Percentiles rank a stretch among this genome's conserved stretches.
phyloP scores from a whole-genome alignment of 1,284 basidiomycete genomes.

The Sporisorium reilianum region DNA sequence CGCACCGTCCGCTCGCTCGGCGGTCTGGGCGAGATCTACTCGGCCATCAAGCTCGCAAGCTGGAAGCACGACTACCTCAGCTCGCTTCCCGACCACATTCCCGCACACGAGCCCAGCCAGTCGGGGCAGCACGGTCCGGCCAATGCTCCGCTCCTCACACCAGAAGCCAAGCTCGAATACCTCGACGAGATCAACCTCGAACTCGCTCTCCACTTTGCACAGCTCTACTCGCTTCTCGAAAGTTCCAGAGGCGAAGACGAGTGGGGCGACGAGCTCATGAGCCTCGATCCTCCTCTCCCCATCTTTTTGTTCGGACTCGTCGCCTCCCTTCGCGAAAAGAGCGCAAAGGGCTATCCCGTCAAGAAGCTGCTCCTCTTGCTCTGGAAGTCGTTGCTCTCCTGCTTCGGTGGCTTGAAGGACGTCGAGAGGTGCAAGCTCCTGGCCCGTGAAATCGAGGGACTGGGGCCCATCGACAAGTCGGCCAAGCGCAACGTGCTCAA shows the following conservation, averaged over 20 bases:
- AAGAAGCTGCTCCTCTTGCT: constrained; percentile 85
- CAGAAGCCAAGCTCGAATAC: constrained; percentile 64
- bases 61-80: constrained; percentile 80
- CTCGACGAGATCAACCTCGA: constrained; percentile 68
- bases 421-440: constrained; percentile 84
- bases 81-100: constrained; percentile 64
- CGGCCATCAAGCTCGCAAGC: constrained; percentile 89
- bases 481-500: constrained; percentile 51
- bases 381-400: constrained; percentile 94
- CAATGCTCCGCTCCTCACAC: constrained; percentile 59
- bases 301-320: constrained; percentile 91
- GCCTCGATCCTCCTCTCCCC: constrained; percentile 91
- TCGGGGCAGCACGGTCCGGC: constrained; percentile 40
- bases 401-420: constrained; percentile 91
- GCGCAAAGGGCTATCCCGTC: constrained; percentile 79
- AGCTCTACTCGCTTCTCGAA: constrained; percentile 68
- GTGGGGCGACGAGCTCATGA: constrained; percentile 66
- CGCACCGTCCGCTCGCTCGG: constrained; percentile 85
- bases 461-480: constrained; percentile 52
- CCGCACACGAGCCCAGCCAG: constrained; percentile 31
- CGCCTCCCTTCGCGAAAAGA: constrained; percentile 89
- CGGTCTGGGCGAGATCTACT: constrained; percentile 84
- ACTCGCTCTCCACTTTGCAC: constrained; percentile 65
- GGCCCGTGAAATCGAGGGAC: constrained; percentile 80
- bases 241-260: constrained; percentile 60